Percentiles rank a stretch among this genome's conserved stretches.
These are phyloP conservation scores for Prunella vulgaris DNA, from an alignment of 257 asterid species.

Conservation along the genomic window DNA sequence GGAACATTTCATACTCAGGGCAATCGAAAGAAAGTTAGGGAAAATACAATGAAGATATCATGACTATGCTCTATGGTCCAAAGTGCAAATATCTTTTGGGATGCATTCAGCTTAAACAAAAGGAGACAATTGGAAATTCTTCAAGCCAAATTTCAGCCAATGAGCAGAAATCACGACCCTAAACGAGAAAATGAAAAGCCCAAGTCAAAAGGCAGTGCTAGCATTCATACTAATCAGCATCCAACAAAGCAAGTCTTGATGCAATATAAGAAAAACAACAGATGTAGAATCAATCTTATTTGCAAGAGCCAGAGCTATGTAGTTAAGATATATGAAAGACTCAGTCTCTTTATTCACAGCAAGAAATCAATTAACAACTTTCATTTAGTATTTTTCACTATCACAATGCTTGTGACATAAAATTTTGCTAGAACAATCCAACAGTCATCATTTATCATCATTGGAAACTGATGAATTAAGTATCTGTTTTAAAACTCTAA, in stretches of 20 bases:
- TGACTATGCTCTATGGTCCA: neutral
- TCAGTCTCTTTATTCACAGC: neutral
- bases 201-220: conserved; percentile 36
- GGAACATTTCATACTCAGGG: conserved; percentile 22
- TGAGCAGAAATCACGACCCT: conserved; percentile 53
- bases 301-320: no score
- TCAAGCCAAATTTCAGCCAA: conserved; percentile 40
- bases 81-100: neutral
- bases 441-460: conserved; percentile 71
- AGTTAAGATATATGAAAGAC: no score
- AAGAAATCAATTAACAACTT: conserved; percentile 13
- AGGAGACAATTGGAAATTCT: conserved; percentile 27
- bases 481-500: no score
- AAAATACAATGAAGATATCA: conserved; percentile 17
- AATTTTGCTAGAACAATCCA: conserved; percentile 46
- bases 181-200: conserved; percentile 30
- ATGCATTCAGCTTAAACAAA: neutral
- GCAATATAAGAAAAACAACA: conserved; percentile 9
- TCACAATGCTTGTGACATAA: conserved; percentile 36
- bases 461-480: conserved; percentile 73
- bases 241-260: conserved; percentile 1
- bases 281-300: neutral
- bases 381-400: conserved; percentile 34
- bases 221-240: conserved; percentile 10
- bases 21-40: neutral